These are phyloP conservation scores for Crithidia thermophila DNA, from an alignment of 208 protist genomes.

Conservation along the genomic window DNA sequence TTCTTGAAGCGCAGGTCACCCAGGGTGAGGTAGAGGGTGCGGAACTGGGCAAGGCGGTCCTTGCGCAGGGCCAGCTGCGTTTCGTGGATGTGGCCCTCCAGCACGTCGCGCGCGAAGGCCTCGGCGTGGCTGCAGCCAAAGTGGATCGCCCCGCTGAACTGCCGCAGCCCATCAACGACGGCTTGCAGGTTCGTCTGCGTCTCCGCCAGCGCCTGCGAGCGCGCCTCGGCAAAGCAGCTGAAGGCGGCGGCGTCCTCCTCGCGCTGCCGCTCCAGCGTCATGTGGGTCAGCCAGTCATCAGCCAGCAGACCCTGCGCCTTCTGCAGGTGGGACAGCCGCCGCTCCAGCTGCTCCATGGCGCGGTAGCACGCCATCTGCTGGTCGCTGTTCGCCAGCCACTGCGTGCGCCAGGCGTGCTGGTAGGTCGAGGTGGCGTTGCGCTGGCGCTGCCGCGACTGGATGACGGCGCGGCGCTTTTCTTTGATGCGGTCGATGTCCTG, in stretches of 20 bases:
- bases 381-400: constrained; percentile 60
- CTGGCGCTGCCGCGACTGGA: constrained; percentile 36
- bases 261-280: constrained; percentile 54
- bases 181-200: constrained; percentile 40
- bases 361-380: constrained; percentile 64
- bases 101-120: constrained; percentile 38
- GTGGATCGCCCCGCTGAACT: constrained; percentile 39
- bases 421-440: constrained; percentile 39
- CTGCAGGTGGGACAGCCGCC: constrained; percentile 48
- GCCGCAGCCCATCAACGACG: constrained; percentile 24
- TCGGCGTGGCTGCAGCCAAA: constrained; percentile 38
- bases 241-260: constrained; percentile 61
- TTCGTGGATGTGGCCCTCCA: constrained; percentile 37
- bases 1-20: constrained; percentile 90
- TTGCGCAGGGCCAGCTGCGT: constrained; percentile 54
- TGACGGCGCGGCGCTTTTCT: constrained; percentile 33
- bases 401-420: constrained; percentile 44
- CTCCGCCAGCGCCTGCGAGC: constrained; percentile 50
- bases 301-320: constrained; percentile 54
- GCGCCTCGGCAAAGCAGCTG: constrained; percentile 47
- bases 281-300: constrained; percentile 51
- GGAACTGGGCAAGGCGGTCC: constrained; percentile 77
- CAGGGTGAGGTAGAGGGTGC: constrained; percentile 82
- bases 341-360: constrained; percentile 79
- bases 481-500: constrained; percentile 48